A percentile compares a stretch with the other conserved stretches of the same genome.
Conservation (phyloP, 2,329 filamentous ascomycete genomes). For the Verticillium zaregamsianum region DNA sequence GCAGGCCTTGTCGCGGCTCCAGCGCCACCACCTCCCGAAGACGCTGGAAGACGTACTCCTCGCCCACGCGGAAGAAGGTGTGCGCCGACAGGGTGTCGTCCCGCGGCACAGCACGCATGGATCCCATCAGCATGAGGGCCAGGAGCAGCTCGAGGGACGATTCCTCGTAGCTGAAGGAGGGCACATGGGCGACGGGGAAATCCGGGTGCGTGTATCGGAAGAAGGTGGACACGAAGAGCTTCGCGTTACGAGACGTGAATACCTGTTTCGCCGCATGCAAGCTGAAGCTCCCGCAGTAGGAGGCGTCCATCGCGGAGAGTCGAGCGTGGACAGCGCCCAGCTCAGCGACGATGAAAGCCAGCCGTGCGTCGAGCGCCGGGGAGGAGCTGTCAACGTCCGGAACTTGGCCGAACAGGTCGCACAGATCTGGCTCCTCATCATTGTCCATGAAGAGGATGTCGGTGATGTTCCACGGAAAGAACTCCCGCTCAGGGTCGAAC, state of each 20-base stretch:
- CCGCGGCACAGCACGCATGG: conserved; percentile 12
- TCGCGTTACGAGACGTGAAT: conserved; percentile 16
- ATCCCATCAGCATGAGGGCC: conserved; percentile 13
- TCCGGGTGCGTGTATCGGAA: conserved; percentile 21
- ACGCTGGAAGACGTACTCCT: conserved; percentile 15
- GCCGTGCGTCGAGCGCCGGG: not conserved
- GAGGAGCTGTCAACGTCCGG: conserved; percentile 1
- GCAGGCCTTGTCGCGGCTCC: conserved; percentile 2
- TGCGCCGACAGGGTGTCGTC: conserved; percentile 13
- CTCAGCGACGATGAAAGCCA: conserved; percentile 7
- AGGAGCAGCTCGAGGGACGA: conserved; percentile 12
- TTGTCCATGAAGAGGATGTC: conserved; percentile 5
- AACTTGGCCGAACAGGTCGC: conserved; percentile 1
- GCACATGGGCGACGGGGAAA: conserved; percentile 21
- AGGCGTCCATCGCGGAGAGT: conserved; percentile 8
- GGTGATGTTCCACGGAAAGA: conserved; percentile 12
- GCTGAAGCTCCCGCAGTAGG: conserved; percentile 12
- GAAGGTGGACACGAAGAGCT: conserved; percentile 15
- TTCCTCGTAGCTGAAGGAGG: conserved; percentile 15
- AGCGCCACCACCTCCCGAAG: conserved; percentile 5
- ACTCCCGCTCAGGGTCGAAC: not conserved
- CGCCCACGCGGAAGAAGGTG: conserved; percentile 9
- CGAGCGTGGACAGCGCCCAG: conserved; percentile 11
- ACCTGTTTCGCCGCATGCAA: conserved; percentile 9
- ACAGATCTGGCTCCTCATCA: conserved; percentile 2